Evolutionary conservation across 192 early-diverging fungal species (phyloP), one percentile per base, ranked within the genome.

Genomic region (Podila minutissima): DNA sequence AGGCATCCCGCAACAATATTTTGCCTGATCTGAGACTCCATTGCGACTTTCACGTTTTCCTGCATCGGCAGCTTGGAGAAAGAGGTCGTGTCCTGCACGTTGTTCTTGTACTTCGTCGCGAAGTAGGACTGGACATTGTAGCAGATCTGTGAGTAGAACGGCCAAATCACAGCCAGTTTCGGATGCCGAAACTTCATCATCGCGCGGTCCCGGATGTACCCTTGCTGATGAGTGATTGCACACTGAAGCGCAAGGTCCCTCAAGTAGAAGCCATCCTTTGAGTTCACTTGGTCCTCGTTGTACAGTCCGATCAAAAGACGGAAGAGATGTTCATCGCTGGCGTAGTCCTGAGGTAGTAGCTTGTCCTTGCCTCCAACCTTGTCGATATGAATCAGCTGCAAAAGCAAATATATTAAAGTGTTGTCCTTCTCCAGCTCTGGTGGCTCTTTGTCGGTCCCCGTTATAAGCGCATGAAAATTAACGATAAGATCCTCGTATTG

Each of bases 161-260:
- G 88, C 83, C 93, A 86, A 17, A 90, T 91, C 32, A 88, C 83
- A 1, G 85, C 86, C 48, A 93, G 79, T 32, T 85, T 83, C 38
- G 93, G 93, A 64, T 95, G 91, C 9, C 93, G 85, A 66, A 88
- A 89, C 72, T 92, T 93, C 73, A 95, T 88, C 67, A 91, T 91
- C 35, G 76, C 83, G 58, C 84, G 81, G 70, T 95, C 92, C 32
- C 85, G 84, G 64, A 94, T 88, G 55, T 88, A 65, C 0, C 59
- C 76, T 53, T 93, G 88, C 77, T 93, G 92, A 67, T 89, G 88
- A 66, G 69, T 88, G 70, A 94, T 88, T n/a, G 89, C 88, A 59
- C 92, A 93, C 69, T 91, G 92, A 50, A 95, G 85, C 12, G 93
- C 85, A 60, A 94, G 78, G 58, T 95, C 93, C 24, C 93, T 88